phyloP scores from a whole-genome alignment of 768 basidiomycete species.

The Trametes elegans region DNA sequence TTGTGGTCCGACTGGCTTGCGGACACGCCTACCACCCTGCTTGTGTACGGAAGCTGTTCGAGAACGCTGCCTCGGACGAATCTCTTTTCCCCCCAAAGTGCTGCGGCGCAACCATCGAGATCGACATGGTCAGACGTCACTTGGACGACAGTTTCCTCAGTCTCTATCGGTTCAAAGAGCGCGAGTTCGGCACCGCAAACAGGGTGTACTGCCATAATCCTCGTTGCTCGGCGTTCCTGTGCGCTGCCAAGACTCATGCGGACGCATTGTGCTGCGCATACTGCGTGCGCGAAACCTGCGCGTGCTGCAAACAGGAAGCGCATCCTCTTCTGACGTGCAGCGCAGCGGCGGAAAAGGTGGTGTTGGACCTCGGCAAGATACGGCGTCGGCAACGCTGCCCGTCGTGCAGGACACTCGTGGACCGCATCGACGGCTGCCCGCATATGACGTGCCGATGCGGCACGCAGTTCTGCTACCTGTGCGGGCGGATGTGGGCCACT shows the following conservation, averaged over 20 bases:
- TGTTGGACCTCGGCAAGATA: conserved; percentile 14
- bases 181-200: conserved; percentile 20
- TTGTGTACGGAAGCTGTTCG: conserved; percentile 22
- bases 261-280: not conserved
- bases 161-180: conserved; percentile 9
- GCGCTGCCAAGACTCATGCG: conserved; percentile 2
- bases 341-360: conserved; percentile 10
- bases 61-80: conserved; percentile 20
- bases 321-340: not conserved
- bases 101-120: conserved; percentile 13
- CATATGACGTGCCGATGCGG: conserved; percentile 31
- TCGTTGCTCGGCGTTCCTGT: conserved; percentile 22
- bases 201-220: conserved; percentile 22
- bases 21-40: conserved; percentile 19
- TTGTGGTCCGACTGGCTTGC: conserved; percentile 2
- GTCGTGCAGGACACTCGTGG: conserved; percentile 22
- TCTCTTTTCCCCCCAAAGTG: conserved; percentile 23
- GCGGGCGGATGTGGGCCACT: conserved; percentile 25
- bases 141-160: not conserved
- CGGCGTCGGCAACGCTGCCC: conserved; percentile 24
- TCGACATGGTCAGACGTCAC: conserved; percentile 1
- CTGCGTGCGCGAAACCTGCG: not conserved
- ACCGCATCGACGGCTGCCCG: conserved; percentile 24
- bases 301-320: not conserved
- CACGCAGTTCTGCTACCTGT: conserved; percentile 23